Conservation (phyloP, 495 filamentous ascomycete genomes). For the Aspergillus coremiiformis region DNA sequence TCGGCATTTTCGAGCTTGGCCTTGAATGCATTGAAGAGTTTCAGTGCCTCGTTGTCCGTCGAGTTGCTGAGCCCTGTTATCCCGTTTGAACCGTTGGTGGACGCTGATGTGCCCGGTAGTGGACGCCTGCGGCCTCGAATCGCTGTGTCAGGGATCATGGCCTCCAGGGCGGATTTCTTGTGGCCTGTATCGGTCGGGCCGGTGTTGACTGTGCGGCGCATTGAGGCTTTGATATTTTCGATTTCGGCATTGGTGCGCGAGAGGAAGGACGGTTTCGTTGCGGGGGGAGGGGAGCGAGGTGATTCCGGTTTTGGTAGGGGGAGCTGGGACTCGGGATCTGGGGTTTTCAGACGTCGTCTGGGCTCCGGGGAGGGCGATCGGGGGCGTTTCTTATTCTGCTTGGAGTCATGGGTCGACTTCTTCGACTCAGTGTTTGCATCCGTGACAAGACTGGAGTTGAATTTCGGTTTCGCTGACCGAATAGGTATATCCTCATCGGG, state of each 20-base stretch:
- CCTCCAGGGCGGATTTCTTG: conserved; percentile 65
- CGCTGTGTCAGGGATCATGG: conserved; percentile 75
- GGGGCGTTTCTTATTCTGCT: conserved; percentile 23
- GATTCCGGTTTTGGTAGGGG: conserved; percentile 44
- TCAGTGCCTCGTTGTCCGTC: conserved; percentile 56
- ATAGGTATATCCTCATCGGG: conserved; percentile 52
- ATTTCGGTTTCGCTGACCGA: conserved; percentile 76
- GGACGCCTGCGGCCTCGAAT: conserved; percentile 73
- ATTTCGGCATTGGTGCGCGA: conserved; percentile 89
- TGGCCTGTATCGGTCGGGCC: conserved; percentile 46
- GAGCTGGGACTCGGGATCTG: conserved; percentile 42
- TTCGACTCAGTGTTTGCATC: conserved; percentile 22
- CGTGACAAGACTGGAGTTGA: conserved; percentile 76
- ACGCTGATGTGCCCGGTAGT: conserved; percentile 36
- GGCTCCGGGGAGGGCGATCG: conserved; percentile 25
- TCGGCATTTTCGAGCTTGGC: conserved; percentile 62
- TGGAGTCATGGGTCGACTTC: conserved; percentile 5
- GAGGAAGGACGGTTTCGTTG: conserved; percentile 49
- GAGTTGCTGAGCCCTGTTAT: conserved; percentile 24
- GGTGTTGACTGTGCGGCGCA: conserved; percentile 67
- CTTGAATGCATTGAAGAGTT: conserved; percentile 68
- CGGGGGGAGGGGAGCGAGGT: conserved; percentile 14
- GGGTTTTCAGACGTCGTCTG: conserved; percentile 24
- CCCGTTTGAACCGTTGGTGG: conserved; percentile 17
- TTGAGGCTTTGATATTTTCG: conserved; percentile 80